Evolutionary conservation across 176 grass and related monocot genomes (phyloP).

Genomic region (Aegilops umbellulata): DNA sequence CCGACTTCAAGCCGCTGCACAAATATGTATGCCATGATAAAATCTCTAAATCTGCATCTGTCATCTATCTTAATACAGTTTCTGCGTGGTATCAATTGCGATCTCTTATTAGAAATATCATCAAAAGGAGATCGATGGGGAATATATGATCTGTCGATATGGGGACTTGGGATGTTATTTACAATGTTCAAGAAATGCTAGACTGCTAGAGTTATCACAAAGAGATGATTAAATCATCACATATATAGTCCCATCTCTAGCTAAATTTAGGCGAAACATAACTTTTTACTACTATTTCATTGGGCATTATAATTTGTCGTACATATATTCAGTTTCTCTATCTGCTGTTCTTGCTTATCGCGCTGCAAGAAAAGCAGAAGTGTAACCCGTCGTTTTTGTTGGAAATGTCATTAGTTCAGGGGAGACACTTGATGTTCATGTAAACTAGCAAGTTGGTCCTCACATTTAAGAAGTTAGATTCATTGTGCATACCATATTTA

Average conservation of each 20-base stretch:
- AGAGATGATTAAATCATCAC: not conserved
- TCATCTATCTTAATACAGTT: not conserved
- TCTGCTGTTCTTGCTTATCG: not conserved
- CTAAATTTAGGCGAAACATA: not conserved
- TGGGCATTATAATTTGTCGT: not conserved
- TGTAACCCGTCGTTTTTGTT: too few relatives aligned
- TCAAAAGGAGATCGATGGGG: not conserved
- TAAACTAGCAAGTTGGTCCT: not conserved
- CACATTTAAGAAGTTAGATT: not conserved
- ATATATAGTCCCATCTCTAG: not conserved
- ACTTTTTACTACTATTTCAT: not conserved
- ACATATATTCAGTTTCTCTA: not conserved
- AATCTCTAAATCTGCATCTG: not conserved
- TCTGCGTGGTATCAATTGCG: not conserved
- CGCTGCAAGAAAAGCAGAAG: not conserved
- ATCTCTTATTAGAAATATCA: not conserved
- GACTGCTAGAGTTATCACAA: not conserved
- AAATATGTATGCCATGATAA: slow-evolving; percentile 46
- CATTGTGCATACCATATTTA: not conserved
- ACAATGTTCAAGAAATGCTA: too few relatives aligned
- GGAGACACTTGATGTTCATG: not conserved
- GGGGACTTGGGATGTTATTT: not conserved
- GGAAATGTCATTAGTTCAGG: too few relatives aligned
- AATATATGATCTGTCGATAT: not conserved
- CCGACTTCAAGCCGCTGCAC: slow-evolving; percentile 38